A percentile compares a stretch with the other conserved stretches of the same genome.
These are phyloP conservation scores for Sordariomycetes sp. DNA, from an alignment of 2,329 filamentous ascomycete genomes.

Conservation along the genomic window DNA sequence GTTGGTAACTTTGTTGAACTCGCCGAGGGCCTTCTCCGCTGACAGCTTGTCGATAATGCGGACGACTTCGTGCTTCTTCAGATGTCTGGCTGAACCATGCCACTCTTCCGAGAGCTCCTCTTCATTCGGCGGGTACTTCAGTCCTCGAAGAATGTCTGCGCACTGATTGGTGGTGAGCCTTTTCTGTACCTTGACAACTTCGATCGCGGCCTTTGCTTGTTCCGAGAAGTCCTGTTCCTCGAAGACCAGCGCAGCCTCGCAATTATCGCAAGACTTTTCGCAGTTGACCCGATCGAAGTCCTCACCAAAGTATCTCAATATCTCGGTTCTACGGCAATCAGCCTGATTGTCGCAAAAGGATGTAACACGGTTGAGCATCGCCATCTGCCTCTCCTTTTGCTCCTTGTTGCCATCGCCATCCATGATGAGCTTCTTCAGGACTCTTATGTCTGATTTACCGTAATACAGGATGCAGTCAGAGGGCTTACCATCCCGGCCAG, in stretches of 20 bases:
- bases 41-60: conserved; percentile 73
- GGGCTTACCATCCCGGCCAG: conserved; percentile 78
- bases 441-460: conserved; percentile 65
- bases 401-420: conserved; percentile 66
- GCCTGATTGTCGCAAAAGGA: conserved; percentile 83
- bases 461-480: conserved; percentile 92
- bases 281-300: conserved; percentile 66
- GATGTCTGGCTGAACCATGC: conserved; percentile 58
- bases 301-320: conserved; percentile 93
- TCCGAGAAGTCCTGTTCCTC: conserved; percentile 69
- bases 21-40: conserved; percentile 62
- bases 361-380: conserved; percentile 78
- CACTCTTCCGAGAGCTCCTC: conserved; percentile 44
- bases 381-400: conserved; percentile 74
- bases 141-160: conserved; percentile 75
- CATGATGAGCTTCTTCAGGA: conserved; percentile 72
- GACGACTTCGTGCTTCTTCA: conserved; percentile 71
- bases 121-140: conserved; percentile 48
- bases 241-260: conserved; percentile 62
- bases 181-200: conserved; percentile 52
- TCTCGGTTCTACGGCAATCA: conserved; percentile 80
- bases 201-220: conserved; percentile 62
- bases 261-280: conserved; percentile 77
- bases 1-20: conserved; percentile 48
- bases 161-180: conserved; percentile 69